Conservation (phyloP, 768 basidiomycete genomes). For the Hypsizygus marmoreus region DNA sequence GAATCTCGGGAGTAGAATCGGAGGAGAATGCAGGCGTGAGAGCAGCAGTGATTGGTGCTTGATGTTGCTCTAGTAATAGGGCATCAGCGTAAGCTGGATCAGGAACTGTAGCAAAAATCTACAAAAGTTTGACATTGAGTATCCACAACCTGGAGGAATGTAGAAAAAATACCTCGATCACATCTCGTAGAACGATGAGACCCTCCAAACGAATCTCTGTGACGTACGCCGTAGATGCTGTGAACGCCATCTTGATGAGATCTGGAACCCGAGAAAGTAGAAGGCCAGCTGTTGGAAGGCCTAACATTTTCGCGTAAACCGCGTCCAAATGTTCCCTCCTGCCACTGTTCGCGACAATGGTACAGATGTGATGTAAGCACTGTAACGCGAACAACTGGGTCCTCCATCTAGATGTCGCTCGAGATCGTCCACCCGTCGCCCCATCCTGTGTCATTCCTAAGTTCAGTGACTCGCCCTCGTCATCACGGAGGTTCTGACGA, state of each 20-base stretch:
- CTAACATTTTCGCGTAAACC: conserved; percentile 61
- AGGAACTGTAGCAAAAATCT: conserved; percentile 86
- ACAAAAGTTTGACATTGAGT: conserved; percentile 10
- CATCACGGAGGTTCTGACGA: conserved; percentile 64
- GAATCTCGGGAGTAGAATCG: conserved; percentile 93
- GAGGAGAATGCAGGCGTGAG: conserved; percentile 95
- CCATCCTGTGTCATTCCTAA: conserved; percentile 50
- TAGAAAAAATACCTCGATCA: conserved; percentile 72
- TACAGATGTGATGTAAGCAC: conserved; percentile 89
- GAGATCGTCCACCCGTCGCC: conserved; percentile 36
- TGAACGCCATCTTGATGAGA: conserved; percentile 97
- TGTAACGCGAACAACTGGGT: conserved; percentile 94
- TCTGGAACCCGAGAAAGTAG: conserved; percentile 88
- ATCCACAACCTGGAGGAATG: not conserved
- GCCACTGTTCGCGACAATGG: conserved; percentile 69
- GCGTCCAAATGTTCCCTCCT: conserved; percentile 85
- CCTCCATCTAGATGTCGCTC: conserved; percentile 84
- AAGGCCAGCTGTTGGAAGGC: conserved; percentile 59
- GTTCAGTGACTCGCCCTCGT: conserved; percentile 92
- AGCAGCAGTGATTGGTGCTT: conserved; percentile 97
- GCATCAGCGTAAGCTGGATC: conserved; percentile 94
- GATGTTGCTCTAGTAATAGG: conserved; percentile 91
- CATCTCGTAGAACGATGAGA: conserved; percentile 83
- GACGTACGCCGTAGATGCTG: conserved; percentile 94
- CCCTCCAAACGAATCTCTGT: conserved; percentile 94